Evolutionary conservation across 345 rosid genomes (phyloP), one percentile per base, ranked within the genome.

Genomic region (Odontarrhena argentea): DNA sequence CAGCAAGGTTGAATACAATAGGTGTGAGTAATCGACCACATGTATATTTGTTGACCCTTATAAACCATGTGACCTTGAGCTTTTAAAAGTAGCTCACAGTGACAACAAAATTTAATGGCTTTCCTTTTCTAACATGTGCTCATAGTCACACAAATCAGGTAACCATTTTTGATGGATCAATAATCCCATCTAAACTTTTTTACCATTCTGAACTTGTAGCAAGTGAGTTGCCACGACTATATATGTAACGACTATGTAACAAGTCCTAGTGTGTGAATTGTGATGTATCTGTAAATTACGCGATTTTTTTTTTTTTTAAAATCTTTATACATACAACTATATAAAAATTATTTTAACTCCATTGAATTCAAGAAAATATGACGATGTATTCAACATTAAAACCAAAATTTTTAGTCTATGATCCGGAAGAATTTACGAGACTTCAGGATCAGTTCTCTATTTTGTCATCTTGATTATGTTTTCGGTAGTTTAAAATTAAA

Each of bases 1-100:
- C 75, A 18, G 22, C 22, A 18, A 18, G 22, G 42, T 55, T 55
- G 64, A 9, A 56, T 63, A 38, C 64, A 48, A 71, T 55, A 71
- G 44, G 56, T 63, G 75, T 70, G 68, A 54, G 55, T 53, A 37
- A 63, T 63, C 75, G 15, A 71, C 64, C 64, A 71, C 75, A 63
- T 63, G 58, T 30, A 63, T 55, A 38, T 35, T 63, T 55, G 69
- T 49, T 71, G 64, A 55, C 69, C 10, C 75, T 70, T 63, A 28
- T 46, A 55, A 63, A 62, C 63, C 46, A 47, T 71, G 57, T 55
- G 69, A 63, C 28, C 51, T 45, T 34, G 0, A 43, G 4, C 44
- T 12, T 57, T 14, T 8, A 2, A 62, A 70, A 45, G 40, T 45
- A 22, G 8, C 24, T 53, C 25, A 63, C 63, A 62, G 15, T 70